phyloP scores from a whole-genome alignment of 208 protist species.

The Acanthamoeba royreba region DNA sequence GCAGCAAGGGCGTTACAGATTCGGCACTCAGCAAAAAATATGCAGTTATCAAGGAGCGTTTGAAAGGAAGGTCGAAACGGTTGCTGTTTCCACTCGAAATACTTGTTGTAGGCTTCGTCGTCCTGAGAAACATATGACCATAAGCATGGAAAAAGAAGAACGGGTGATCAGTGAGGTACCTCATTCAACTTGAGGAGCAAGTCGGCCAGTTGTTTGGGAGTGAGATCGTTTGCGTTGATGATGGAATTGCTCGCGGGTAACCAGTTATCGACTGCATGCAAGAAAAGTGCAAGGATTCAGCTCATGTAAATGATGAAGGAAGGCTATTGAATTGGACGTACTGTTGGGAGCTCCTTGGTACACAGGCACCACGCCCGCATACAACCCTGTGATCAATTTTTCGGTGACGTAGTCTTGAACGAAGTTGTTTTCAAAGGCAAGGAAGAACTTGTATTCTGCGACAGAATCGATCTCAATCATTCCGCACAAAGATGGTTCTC shows the following conservation, averaged over 20 bases:
- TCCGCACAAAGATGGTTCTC: too few species aligned
- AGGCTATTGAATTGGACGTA: background rate
- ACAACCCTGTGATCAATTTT: conserved; percentile 49
- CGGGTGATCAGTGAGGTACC: background rate
- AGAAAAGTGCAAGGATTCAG: too few species aligned
- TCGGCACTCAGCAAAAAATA: conserved; percentile 37
- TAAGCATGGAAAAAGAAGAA: too few species aligned
- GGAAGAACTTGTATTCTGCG: conserved; percentile 59
- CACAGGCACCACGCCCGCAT: conserved; percentile 51
- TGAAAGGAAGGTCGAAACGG: background rate
- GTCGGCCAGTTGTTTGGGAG: conserved; percentile 51
- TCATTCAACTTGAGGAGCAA: conserved; percentile 52
- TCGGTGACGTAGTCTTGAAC: conserved; percentile 56
- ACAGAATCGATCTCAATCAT: too few species aligned
- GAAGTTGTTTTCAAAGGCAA: conserved; percentile 59
- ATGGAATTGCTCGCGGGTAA: conserved; percentile 52
- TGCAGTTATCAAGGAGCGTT: background rate
- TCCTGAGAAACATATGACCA: too few species aligned
- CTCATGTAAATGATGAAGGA: too few species aligned
- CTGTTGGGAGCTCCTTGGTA: conserved; percentile 67
- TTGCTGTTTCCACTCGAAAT: conserved; percentile 34
- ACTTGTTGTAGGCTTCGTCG: background rate
- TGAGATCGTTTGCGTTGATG: conserved; percentile 67
- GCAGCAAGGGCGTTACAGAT: background rate
- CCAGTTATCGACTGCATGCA: conserved; percentile 61